Evolutionary conservation across 1,284 basidiomycete genomes (phyloP).

Genomic region (Trichosporon sp.): DNA sequence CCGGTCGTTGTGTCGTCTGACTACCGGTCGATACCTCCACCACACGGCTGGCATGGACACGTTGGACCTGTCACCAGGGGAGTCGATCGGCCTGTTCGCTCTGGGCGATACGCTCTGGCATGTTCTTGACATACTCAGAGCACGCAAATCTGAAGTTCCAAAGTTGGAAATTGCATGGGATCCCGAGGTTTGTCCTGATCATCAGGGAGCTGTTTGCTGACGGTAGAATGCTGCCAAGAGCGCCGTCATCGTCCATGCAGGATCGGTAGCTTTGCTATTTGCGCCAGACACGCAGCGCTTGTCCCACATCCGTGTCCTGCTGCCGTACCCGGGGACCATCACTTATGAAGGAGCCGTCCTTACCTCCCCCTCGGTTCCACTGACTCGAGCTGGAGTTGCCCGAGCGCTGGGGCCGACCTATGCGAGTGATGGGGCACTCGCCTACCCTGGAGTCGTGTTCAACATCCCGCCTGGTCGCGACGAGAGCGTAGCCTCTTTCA

Average conservation of each 20-base stretch:
- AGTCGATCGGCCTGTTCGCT: conserved; percentile 68
- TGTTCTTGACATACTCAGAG: conserved; percentile 62
- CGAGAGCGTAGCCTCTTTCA: conserved; percentile 28
- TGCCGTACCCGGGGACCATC: conserved; percentile 51
- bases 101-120: conserved; percentile 76
- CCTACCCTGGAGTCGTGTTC: conserved; percentile 73
- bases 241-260: conserved; percentile 68
- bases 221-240: conserved; percentile 53
- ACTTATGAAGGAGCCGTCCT: conserved; percentile 64
- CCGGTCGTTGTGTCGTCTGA: neutral
- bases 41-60: conserved; percentile 44
- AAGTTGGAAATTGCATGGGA: conserved; percentile 80
- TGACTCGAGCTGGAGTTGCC: conserved; percentile 63
- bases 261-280: conserved; percentile 71
- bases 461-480: conserved; percentile 53
- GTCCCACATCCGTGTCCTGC: conserved; percentile 58
- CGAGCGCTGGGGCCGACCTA: conserved; percentile 78
- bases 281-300: conserved; percentile 62
- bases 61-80: conserved; percentile 70
- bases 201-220: neutral
- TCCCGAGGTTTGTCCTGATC: conserved; percentile 53
- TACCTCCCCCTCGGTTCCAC: conserved; percentile 53
- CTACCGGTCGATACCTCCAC: neutral
- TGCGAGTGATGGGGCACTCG: conserved; percentile 44
- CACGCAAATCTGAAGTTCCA: conserved; percentile 56